phyloP scores from a whole-genome alignment of 2,329 filamentous ascomycete genomes.

The Cladosporium cucumerinum region DNA sequence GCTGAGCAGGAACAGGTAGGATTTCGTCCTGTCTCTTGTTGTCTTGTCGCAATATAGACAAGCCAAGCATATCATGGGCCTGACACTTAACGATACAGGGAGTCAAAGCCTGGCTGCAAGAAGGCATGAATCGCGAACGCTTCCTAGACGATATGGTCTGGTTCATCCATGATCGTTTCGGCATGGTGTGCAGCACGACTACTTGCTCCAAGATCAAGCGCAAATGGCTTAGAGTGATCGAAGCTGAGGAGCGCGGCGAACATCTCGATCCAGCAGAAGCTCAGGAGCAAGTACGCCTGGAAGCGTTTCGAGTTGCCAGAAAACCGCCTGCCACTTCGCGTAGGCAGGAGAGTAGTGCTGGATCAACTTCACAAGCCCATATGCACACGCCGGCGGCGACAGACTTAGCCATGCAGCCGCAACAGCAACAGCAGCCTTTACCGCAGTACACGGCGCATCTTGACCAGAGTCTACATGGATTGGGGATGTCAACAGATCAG shows the following conservation, averaged over 20 bases:
- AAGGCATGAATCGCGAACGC: constrained; percentile 31
- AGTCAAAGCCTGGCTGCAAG: constrained; percentile 32
- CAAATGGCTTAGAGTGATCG: constrained; percentile 34
- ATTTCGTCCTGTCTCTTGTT: not conserved
- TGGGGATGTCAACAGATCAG: not conserved
- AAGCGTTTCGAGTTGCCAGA: constrained; percentile 3
- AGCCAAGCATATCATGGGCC: not conserved
- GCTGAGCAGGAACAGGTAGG: constrained; percentile 34
- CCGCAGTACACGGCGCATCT: constrained; percentile 4
- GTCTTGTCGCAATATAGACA: not conserved
- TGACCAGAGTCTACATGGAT: not conserved
- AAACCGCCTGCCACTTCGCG: not conserved
- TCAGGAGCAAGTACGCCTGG: constrained; percentile 12
- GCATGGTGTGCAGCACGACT: constrained; percentile 34
- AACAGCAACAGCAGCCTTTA: constrained; percentile 9
- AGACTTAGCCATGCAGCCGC: not conserved
- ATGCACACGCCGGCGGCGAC: not conserved
- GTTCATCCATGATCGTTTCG: constrained; percentile 34
- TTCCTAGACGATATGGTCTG: constrained; percentile 35
- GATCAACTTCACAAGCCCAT: not conserved
- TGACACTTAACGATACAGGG: constrained; percentile 21
- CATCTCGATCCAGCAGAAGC: constrained; percentile 25
- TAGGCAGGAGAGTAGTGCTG: not conserved
- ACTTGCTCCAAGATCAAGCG: constrained; percentile 37
- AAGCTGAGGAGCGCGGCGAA: constrained; percentile 31